Base-by-base conservation (phyloP, 2,329 filamentous ascomycete genomes). In the Aureobasidium sp. region DNA sequence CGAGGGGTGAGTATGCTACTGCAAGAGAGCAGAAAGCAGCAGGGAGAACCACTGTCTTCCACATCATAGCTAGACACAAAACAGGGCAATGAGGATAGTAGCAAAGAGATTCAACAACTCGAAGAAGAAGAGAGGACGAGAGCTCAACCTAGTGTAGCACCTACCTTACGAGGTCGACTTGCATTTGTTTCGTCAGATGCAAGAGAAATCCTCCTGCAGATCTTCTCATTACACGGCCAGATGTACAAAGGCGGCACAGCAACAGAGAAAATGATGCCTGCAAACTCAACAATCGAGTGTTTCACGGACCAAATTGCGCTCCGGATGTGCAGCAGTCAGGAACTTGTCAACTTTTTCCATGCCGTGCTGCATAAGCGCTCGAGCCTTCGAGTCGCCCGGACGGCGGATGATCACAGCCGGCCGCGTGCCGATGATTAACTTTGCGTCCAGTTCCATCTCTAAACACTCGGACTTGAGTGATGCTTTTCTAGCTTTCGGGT, bases 311-410 rank as follows among this genome's bases (percentile, higher is more conserved):
- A 55, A 20, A 8, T 43, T 37, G 51, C 51, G 51, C 51, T 15
- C 51, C 51, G 51, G 51, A 55, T 43, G 36, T 55, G 51, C 51
- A 43, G 24, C 17, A 55, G 26, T 55, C 51, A 55, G 32, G 51
- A 36, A 55, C 51, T 55, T 41, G 37, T 55, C 51, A 43, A 43
- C 51, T 53, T 55, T 55, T 43, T n/a, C 32, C 17, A 55, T 55
- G 51, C 51, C 51, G 51, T 55, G 51, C 51, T 37, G 51, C 37
- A 55, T 43, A 24, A 53, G 32, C 51, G 51, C 51, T 41, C 51
- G 51, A 55, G 50, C 50, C n/a, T 10, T 39, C 26, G 26, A 26
- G 41, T 29, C 44, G 27, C n/a, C 44, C 24, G 24, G 44, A 37
- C 50, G 50, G 20, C 24, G 24, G 44, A 37, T 34, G 50, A 27